Evolutionary conservation across 805 yeast species (phyloP).

Genomic region (Peterozyma toletana): DNA sequence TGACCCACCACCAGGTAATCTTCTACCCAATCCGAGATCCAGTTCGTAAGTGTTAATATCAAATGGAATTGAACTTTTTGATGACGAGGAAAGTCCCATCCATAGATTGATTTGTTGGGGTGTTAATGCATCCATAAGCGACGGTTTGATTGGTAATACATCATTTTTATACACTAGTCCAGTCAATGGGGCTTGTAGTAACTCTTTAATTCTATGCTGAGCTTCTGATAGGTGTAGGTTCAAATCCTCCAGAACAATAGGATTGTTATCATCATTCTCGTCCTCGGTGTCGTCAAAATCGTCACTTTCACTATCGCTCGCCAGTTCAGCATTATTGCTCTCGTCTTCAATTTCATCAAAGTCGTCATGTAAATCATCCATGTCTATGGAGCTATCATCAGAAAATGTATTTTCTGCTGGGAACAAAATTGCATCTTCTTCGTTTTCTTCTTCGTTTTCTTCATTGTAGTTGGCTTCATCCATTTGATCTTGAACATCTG

Average conservation of each 20-base stretch:
- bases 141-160: conserved; percentile 34
- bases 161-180: conserved; percentile 20
- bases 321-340: conserved; percentile 1
- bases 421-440: conserved; percentile 8
- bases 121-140: conserved; percentile 31
- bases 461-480: conserved; percentile 14
- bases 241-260: conserved; percentile 13
- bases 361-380: conserved; percentile 40
- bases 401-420: conserved; percentile 16
- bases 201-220: conserved; percentile 34
- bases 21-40: conserved; percentile 42
- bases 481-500: conserved; percentile 18
- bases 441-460: conserved; percentile 15
- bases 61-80: conserved; percentile 1
- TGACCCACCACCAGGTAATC: conserved; percentile 48
- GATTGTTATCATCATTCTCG: conserved; percentile 14
- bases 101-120: conserved; percentile 74
- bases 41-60: conserved; percentile 12
- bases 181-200: conserved; percentile 59
- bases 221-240: conserved; percentile 19
- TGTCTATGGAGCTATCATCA: conserved; percentile 33
- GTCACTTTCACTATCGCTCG: conserved; percentile 15
- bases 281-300: conserved; percentile 11
- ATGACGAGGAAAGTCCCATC: conserved; percentile 42
- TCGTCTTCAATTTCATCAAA: conserved; percentile 30